Evolutionary conservation across 2,329 filamentous ascomycete genomes (phyloP).

Genomic region (Chaetoscypha palmicola): DNA sequence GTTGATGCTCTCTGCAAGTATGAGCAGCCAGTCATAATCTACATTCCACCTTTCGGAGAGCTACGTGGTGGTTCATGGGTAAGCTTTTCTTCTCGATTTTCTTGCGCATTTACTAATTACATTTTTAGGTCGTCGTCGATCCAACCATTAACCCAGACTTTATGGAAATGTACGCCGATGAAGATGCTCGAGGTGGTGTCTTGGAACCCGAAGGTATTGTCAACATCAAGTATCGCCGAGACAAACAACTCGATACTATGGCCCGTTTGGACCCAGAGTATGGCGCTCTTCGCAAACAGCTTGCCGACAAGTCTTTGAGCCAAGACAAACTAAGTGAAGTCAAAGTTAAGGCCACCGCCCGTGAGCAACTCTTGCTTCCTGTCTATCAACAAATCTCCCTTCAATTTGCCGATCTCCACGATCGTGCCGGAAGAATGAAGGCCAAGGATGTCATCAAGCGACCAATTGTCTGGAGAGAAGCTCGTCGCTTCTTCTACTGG

Average conservation of each 20-base stretch:
- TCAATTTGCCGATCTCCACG: constrained; percentile 95
- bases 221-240: constrained; percentile 96
- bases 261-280: constrained; percentile 83
- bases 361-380: constrained; percentile 83
- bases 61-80: constrained; percentile 96
- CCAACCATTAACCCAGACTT: constrained; percentile 93
- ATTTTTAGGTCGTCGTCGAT: constrained; percentile 74
- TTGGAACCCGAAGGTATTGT: constrained; percentile 97
- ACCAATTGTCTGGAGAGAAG: constrained; percentile 76
- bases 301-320: constrained; percentile 55
- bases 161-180: constrained; percentile 99
- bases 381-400: constrained; percentile 94
- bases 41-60: constrained; percentile 94
- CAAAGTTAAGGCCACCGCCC: constrained; percentile 75
- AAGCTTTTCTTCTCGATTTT: constrained; percentile 31
- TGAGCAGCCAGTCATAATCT: constrained; percentile 97
- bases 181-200: constrained; percentile 90
- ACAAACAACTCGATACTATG: constrained; percentile 97
- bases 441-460: constrained; percentile 92
- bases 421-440: constrained; percentile 95
- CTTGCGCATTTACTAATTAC: constrained; percentile 30
- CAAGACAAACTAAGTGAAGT: constrained; percentile 70
- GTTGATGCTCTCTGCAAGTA: constrained; percentile 97
- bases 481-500: constrained; percentile 99
- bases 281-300: constrained; percentile 72